phyloP scores from a whole-genome alignment of 2,329 filamentous ascomycete species.

The Colletotrichum godetiae region DNA sequence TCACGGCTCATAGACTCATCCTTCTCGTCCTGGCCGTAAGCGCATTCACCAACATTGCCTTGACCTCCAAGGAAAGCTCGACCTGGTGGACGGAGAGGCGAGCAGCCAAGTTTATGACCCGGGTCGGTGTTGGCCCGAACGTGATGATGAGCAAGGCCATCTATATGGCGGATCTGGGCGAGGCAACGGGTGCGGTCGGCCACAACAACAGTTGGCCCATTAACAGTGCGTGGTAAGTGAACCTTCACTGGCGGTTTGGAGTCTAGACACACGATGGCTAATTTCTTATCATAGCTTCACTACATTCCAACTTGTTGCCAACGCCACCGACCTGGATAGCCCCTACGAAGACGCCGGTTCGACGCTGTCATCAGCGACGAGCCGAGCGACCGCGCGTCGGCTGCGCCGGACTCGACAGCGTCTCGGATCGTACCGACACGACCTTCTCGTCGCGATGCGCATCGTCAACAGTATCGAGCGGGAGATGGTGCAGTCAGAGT shows the following conservation, averaged over 20 bases:
- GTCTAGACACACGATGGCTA: background rate
- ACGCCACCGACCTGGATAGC: slow-evolving; percentile 67
- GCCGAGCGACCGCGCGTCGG: slow-evolving; percentile 68
- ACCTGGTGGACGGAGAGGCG: slow-evolving; percentile 89
- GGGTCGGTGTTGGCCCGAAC: slow-evolving; percentile 83
- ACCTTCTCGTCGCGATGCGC: slow-evolving; percentile 89
- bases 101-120: slow-evolving; percentile 82
- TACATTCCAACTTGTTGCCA: slow-evolving; percentile 71
- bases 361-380: slow-evolving; percentile 58
- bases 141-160: slow-evolving; percentile 85
- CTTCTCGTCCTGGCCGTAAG: slow-evolving; percentile 77
- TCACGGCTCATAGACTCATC: slow-evolving; percentile 80
- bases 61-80: slow-evolving; percentile 78
- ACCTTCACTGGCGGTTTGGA: background rate
- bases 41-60: slow-evolving; percentile 76
- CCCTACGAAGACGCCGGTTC: slow-evolving; percentile 65
- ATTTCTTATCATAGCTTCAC: slow-evolving; percentile 57
- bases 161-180: slow-evolving; percentile 83
- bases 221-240: slow-evolving; percentile 62
- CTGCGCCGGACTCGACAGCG: slow-evolving; percentile 85
- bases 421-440: slow-evolving; percentile 86
- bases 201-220: slow-evolving; percentile 48
- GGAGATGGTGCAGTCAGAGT: slow-evolving; percentile 88
- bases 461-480: slow-evolving; percentile 90
- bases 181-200: slow-evolving; percentile 59